Percentiles rank a stretch among this genome's conserved stretches.
Conservation (phyloP, 768 basidiomycete genomes). For the Suillus subalutaceus region DNA sequence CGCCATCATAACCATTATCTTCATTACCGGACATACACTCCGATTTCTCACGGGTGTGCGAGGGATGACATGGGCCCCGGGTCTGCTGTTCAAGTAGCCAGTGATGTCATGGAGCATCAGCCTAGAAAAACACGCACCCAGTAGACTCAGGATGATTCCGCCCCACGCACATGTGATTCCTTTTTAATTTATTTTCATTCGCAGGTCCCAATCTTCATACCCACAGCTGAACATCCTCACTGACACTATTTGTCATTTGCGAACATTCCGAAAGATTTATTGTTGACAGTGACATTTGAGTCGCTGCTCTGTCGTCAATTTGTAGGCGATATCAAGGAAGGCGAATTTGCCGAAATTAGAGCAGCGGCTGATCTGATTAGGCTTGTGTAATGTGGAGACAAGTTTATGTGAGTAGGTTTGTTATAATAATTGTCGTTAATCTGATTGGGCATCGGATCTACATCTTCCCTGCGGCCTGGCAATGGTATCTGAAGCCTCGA, state of each 20-base stretch:
- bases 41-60: neutral
- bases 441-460: neutral
- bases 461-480: neutral
- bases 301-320: neutral
- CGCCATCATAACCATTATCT: too few species aligned
- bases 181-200: neutral
- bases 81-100: neutral
- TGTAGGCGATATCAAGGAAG: neutral
- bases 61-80: neutral
- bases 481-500: neutral
- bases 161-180: neutral
- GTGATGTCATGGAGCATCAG: neutral
- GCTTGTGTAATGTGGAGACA: neutral
- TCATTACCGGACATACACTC: too few species aligned
- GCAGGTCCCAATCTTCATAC: neutral
- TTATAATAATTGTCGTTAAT: neutral
- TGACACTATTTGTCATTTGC: too few species aligned
- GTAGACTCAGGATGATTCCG: neutral
- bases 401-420: neutral
- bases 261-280: neutral
- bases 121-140: constrained; percentile 1
- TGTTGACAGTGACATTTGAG: neutral
- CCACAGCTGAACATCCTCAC: neutral
- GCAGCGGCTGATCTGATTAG: neutral
- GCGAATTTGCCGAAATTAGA: neutral